Evolutionary conservation across 805 yeast species (phyloP).

Genomic region (Pichia kluyveri): DNA sequence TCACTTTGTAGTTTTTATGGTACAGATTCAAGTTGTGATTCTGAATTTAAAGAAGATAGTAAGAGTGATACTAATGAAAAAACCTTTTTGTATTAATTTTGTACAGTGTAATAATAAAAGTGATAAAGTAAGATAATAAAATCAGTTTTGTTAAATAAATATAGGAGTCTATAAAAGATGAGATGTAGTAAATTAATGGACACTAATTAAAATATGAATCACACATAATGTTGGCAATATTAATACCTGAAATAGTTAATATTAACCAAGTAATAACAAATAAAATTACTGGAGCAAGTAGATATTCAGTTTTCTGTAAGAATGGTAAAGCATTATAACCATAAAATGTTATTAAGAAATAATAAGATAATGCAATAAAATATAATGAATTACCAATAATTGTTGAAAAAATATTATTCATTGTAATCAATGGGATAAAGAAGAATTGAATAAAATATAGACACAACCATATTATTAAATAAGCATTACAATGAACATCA

Average conservation of each 20-base stretch:
- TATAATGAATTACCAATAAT: slow-evolving; percentile 75
- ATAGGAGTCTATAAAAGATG: no score
- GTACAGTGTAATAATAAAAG: background rate
- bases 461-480: slow-evolving; percentile 67
- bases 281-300: slow-evolving; percentile 56
- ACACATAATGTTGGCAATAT: slow-evolving; percentile 62
- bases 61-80: background rate
- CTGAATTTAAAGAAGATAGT: background rate
- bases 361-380: slow-evolving; percentile 63
- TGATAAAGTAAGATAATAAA: no score
- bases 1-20: background rate
- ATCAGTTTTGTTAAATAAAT: no score
- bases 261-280: slow-evolving; percentile 50
- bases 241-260: slow-evolving; percentile 55
- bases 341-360: slow-evolving; percentile 71
- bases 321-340: slow-evolving; percentile 79
- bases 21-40: background rate
- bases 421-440: slow-evolving; percentile 59
- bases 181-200: no score
- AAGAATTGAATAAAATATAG: slow-evolving; percentile 69
- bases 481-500: slow-evolving; percentile 90
- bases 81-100: background rate
- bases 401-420: slow-evolving; percentile 57
- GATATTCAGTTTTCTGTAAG: slow-evolving; percentile 51
- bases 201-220: slow-evolving; percentile 22